Conservation (phyloP, 371 early-diverging fungal genomes). For the Zopfochytrium polystomum region DNA sequence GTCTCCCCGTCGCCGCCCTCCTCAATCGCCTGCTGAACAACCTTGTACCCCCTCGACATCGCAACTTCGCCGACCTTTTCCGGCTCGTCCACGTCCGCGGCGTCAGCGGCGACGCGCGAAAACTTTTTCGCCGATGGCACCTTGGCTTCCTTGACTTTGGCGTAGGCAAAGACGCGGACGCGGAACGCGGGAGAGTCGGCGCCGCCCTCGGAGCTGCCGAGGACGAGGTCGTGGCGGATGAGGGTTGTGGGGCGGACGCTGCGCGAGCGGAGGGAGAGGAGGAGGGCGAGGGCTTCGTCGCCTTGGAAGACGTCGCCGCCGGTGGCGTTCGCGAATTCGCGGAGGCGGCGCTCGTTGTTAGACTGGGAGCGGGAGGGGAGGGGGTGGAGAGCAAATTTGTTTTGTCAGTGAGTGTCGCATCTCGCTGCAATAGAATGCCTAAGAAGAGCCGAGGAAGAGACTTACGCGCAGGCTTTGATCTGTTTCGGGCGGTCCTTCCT, state of each 20-base stretch:
- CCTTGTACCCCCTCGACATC: constrained; percentile 46
- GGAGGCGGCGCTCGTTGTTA: constrained; percentile 47
- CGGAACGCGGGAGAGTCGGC: constrained; percentile 42
- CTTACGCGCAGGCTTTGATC: constrained; percentile 6
- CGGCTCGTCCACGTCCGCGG: constrained; percentile 16
- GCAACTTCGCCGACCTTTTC: constrained; percentile 40
- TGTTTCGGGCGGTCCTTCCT: constrained; percentile 26
- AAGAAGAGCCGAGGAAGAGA: neutral
- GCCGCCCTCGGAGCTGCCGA: constrained; percentile 49
- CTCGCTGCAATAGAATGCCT: too few species aligned
- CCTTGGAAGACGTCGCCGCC: constrained; percentile 29
- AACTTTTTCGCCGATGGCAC: constrained; percentile 59
- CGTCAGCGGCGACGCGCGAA: constrained; percentile 50
- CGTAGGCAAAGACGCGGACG: constrained; percentile 59
- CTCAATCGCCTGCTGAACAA: constrained; percentile 16
- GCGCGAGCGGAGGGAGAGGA: constrained; percentile 50
- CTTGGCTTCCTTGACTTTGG: constrained; percentile 52
- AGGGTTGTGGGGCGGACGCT: constrained; percentile 56
- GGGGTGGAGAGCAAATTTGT: too few species aligned
- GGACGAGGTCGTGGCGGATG: constrained; percentile 53
- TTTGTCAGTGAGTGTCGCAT: neutral
- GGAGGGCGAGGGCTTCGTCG: constrained; percentile 51
- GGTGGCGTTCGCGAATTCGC: constrained; percentile 31
- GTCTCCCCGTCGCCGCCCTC: constrained; percentile 11
- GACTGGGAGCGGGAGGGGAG: constrained; percentile 18